Base-by-base conservation (phyloP, 2,329 filamentous ascomycete species). In the Aspergillus viridinutans region DNA sequence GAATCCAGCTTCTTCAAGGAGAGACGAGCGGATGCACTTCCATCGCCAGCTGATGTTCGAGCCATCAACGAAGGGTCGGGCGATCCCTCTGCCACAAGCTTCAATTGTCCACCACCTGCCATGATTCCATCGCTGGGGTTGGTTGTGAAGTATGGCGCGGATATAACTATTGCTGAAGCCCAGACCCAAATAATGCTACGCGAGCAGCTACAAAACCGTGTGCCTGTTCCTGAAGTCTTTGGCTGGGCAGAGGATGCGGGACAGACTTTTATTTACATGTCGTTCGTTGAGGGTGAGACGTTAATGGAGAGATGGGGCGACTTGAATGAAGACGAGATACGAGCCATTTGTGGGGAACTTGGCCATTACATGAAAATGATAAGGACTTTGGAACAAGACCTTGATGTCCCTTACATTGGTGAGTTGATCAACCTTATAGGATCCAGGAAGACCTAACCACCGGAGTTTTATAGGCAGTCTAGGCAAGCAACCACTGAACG, bases 91-190 rank as follows among this genome's bases (percentile, higher is more conserved):
- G 62, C 59, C 14, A 55, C 43, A 52, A 56, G 29, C 4, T 69
- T 72, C 49, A 55, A 67, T 49, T 64, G 63, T 20, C 67, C 72
- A 14, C 53, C 64, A 1, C 72, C 71, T 17, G 71, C 75, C 52
- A 59, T 51, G 21, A 59, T 76, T 21, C 68, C 69, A 52, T 70
- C 68, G 4, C 58, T 74, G 21, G 21, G 68, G 1, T 58, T 76
- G 12, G 14, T 72, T 35, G 67, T 76, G 54, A 76, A 76, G 55
- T 76, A 73, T 53, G 69, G 73, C 53, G 63, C 61, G 49, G 55
- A 70, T 29, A 60, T 69, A 14, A 72, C 66, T n/a, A 32, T 66
- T 42, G 53, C 56, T 26, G 73, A 74, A 54, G 66, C 65, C 21
- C 45, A 67, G 50, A 67, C 70, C 20, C 69, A 74, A 60, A 56